These are phyloP conservation scores for Jaltomata sinuosa DNA, from an alignment of 257 asterid species.

Conservation along the genomic window DNA sequence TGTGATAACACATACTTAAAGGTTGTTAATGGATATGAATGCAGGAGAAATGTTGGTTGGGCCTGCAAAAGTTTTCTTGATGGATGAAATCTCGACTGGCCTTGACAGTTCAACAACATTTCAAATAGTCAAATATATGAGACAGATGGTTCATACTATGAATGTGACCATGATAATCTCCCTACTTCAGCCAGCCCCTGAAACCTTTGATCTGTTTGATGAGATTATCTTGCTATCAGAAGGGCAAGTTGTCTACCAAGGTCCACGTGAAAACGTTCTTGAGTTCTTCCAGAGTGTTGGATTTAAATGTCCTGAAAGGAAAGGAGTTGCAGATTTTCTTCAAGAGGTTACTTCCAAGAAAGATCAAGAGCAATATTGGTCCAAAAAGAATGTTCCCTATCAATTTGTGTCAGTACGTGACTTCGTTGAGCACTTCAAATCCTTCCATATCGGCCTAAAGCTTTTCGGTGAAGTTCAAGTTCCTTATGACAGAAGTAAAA, in stretches of 20 bases:
- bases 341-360: slow-evolving; percentile 67
- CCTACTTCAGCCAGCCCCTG: slow-evolving; percentile 73
- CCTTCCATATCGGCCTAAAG: slow-evolving; percentile 41
- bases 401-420: slow-evolving; percentile 34
- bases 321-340: slow-evolving; percentile 63
- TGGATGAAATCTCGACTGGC: slow-evolving; percentile 73
- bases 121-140: slow-evolving; percentile 53
- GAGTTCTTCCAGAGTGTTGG: slow-evolving; percentile 54
- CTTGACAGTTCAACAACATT: slow-evolving; percentile 69
- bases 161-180: slow-evolving; percentile 55
- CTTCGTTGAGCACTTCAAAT: slow-evolving; percentile 29
- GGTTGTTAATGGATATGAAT: neutral
- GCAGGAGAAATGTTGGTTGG: slow-evolving; percentile 72
- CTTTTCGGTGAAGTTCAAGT: slow-evolving; percentile 26
- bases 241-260: slow-evolving; percentile 53
- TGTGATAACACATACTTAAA: neutral
- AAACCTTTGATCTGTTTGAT: slow-evolving; percentile 54
- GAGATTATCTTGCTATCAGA: slow-evolving; percentile 58
- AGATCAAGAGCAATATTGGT: slow-evolving; percentile 71
- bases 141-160: slow-evolving; percentile 64
- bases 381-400: slow-evolving; percentile 29
- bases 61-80: slow-evolving; percentile 58
- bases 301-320: slow-evolving; percentile 58
- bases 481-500: slow-evolving; percentile 46
- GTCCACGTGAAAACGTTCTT: slow-evolving; percentile 51